Base-by-base conservation (phyloP, 805 yeast species). In the Candida golubevii region DNA sequence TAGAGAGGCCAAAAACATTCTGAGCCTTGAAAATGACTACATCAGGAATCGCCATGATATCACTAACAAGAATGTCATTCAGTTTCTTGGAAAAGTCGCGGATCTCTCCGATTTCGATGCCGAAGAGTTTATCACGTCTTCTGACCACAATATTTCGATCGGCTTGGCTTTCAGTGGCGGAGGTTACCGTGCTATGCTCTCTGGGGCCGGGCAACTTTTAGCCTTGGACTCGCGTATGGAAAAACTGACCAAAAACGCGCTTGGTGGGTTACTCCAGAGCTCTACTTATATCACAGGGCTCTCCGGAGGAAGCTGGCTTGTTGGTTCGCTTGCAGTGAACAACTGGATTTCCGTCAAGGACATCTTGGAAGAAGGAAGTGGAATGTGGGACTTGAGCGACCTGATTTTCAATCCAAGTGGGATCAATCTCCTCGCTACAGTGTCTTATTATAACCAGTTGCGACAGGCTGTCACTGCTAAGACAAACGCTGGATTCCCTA, bases 301-400 rank as follows among this genome's bases (percentile, higher is more conserved):
- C 7, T 49, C 54, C 4, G 57, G 57, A 2, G 57, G 57, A 2
- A 38, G 43, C 28, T 53, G 57, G 57, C 33, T 53, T 23, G 42
- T 53, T 6, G 56, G 55, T 12, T 44, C 55, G 8, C 33, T 70
- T 29, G 69, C 59, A n/a, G 50, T 69, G 41, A 71, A 70, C 44
- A 56, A 69, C 49, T 71, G 65, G 62, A 54, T 61, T 7, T 56
- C 68, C 1, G 67, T 68, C 9, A 62, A 45, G 7, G 64, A 65
- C 33, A 59, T 69, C 15, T 9, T 66, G 13, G 43, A 51, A 30
- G 56, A 56, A 4, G 46, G 54, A 9, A 44, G 50, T 11, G 57
- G 58, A 23, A 73, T 85, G 44, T 88, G 96, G 96, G 79, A 87
- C 53, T 69, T 88, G 42, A 71, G 72, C 10, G 68, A 80, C 51